Percentiles rank a stretch among this genome's conserved stretches.
These are phyloP conservation scores for Lanmaoa pseudosensibilis DNA, from an alignment of 768 basidiomycete genomes.

Conservation along the genomic window DNA sequence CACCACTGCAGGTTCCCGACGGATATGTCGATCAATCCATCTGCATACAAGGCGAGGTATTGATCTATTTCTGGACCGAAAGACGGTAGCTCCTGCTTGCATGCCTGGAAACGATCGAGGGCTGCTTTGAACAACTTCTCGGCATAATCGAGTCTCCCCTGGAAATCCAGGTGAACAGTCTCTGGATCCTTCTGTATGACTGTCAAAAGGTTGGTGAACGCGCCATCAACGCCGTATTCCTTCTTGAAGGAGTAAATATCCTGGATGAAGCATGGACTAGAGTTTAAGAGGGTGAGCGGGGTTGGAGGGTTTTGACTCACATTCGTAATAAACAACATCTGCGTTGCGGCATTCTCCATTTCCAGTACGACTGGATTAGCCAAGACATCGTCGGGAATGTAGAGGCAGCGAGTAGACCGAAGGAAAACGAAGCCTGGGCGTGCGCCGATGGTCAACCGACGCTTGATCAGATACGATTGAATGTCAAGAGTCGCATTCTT, in stretches of 20 bases:
- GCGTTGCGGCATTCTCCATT: slow-evolving; percentile 10
- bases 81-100: slow-evolving; percentile 7
- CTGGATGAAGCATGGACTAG: not conserved
- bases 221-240: slow-evolving; percentile 8
- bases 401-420: not conserved
- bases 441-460: slow-evolving; percentile 7
- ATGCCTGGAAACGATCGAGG: slow-evolving; percentile 4
- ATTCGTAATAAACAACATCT: slow-evolving; percentile 11
- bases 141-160: slow-evolving; percentile 8
- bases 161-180: slow-evolving; percentile 13
- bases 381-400: slow-evolving; percentile 13
- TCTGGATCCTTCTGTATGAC: slow-evolving; percentile 7
- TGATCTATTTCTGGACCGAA: slow-evolving; percentile 9
- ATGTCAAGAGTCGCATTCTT: not conserved
- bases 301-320: not conserved
- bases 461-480: slow-evolving; percentile 12
- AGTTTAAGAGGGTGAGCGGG: not conserved
- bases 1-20: slow-evolving; percentile 16
- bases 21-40: slow-evolving; percentile 10
- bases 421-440: not conserved
- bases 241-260: slow-evolving; percentile 21
- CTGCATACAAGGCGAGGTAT: slow-evolving; percentile 6
- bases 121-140: slow-evolving; percentile 4
- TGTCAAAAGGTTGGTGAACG: slow-evolving; percentile 10
- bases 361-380: slow-evolving; percentile 5